Percentiles rank a stretch among this genome's conserved stretches.
Conservation (phyloP, 345 rosid species). For the Salix koriyanagi region DNA sequence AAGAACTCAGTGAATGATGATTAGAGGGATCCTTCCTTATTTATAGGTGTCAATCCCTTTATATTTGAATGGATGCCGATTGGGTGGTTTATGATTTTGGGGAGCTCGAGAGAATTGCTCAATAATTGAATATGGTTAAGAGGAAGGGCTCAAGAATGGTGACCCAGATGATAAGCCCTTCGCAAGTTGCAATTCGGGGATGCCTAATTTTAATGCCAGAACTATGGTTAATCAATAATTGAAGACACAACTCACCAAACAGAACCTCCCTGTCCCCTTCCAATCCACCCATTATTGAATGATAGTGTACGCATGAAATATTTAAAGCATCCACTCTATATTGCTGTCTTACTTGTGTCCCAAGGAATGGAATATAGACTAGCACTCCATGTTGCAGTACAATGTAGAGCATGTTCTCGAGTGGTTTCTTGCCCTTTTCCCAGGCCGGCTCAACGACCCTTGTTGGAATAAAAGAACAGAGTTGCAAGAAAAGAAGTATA, state of each 20-base stretch:
- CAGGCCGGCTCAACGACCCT: not conserved
- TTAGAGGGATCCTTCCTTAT: too few species aligned
- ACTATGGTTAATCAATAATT: conserved; percentile 5
- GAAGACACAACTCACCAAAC: conserved; percentile 9
- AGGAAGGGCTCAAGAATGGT: not conserved
- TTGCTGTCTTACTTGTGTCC: not conserved
- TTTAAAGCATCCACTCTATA: not conserved
- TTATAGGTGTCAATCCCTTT: too few species aligned
- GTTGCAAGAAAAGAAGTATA: not conserved
- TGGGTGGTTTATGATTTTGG: too few species aligned
- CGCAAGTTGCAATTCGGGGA: not conserved
- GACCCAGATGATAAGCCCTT: not conserved
- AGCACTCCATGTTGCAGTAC: not conserved
- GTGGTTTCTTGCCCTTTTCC: not conserved
- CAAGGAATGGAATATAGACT: not conserved
- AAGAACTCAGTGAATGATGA: too few species aligned
- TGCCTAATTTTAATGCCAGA: conserved; percentile 2
- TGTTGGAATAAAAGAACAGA: not conserved
- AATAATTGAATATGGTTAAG: too few species aligned
- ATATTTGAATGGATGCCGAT: too few species aligned
- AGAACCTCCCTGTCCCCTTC: not conserved
- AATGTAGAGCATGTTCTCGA: not conserved
- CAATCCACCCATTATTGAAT: not conserved
- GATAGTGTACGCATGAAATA: too few species aligned
- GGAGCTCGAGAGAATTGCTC: too few species aligned